These are phyloP conservation scores for Alternaria sp. DNA, from an alignment of 2,329 filamentous ascomycete species.

Conservation along the genomic window DNA sequence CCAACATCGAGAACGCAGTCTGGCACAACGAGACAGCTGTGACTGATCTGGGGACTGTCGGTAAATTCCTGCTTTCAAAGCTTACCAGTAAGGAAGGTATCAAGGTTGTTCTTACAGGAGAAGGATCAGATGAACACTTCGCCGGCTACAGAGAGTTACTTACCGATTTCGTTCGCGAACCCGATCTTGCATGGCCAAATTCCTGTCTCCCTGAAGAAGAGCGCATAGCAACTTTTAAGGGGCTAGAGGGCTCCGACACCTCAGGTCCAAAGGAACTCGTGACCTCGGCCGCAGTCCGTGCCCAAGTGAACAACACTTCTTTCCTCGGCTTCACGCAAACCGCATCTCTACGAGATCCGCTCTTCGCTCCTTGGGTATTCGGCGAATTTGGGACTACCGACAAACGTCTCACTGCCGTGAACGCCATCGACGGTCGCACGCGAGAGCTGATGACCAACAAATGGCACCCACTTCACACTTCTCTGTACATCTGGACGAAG, in stretches of 20 bases:
- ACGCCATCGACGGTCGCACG: slow-evolving; percentile 37
- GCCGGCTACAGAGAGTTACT: slow-evolving; percentile 60
- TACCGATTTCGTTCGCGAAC: slow-evolving; percentile 59
- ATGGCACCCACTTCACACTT: slow-evolving; percentile 38
- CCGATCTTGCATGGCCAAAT: slow-evolving; percentile 47
- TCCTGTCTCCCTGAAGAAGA: slow-evolving; percentile 20
- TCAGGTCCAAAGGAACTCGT: slow-evolving; percentile 23
- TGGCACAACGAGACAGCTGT: slow-evolving; percentile 57
- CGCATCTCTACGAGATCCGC: slow-evolving; percentile 11
- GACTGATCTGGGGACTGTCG: slow-evolving; percentile 63
- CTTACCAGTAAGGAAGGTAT: slow-evolving; percentile 57
- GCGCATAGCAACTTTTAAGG: slow-evolving; percentile 17
- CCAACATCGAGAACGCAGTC: slow-evolving; percentile 55
- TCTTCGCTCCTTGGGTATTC: slow-evolving; percentile 21
- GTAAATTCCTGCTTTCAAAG: slow-evolving; percentile 60
- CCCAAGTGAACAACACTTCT: slow-evolving; percentile 27
- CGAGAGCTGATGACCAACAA: slow-evolving; percentile 28
- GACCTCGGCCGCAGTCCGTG: slow-evolving; percentile 19
- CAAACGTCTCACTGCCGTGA: slow-evolving; percentile 21
- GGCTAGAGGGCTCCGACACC: slow-evolving; percentile 15
- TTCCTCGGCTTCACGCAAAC: slow-evolving; percentile 25
- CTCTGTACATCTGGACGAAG: slow-evolving; percentile 38
- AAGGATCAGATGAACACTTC: slow-evolving; percentile 65
- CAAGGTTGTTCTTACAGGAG: slow-evolving; percentile 64
- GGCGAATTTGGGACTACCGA: slow-evolving; percentile 23